Conservation (phyloP, 768 basidiomycete species). For the Mycena vitilis region DNA sequence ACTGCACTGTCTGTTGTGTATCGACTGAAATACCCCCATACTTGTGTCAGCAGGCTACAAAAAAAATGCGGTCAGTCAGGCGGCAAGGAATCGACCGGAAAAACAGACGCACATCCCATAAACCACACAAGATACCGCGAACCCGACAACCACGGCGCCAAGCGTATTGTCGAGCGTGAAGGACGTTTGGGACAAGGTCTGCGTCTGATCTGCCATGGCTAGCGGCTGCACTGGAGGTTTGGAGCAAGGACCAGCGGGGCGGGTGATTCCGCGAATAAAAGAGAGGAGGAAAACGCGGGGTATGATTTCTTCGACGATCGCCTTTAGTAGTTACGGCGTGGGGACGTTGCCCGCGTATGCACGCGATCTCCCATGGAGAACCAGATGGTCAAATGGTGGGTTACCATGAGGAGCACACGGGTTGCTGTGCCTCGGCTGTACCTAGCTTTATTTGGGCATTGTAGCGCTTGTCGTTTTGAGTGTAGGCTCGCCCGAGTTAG, state of each 20-base stretch:
- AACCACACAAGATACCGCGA: slow-evolving; percentile 61
- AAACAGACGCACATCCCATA: slow-evolving; percentile 55
- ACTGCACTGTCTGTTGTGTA: slow-evolving; percentile 59
- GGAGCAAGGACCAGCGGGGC: not conserved
- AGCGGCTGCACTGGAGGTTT: too few species aligned
- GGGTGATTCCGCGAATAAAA: too few species aligned
- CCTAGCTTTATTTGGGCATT: too few species aligned
- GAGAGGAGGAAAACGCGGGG: not conserved
- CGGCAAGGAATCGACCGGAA: not conserved
- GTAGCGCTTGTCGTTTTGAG: too few species aligned
- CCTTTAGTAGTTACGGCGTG: too few species aligned
- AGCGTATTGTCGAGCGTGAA: slow-evolving; percentile 60
- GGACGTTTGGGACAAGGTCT: not conserved
- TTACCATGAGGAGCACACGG: too few species aligned
- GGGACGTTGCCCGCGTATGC: too few species aligned
- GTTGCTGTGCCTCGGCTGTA: too few species aligned
- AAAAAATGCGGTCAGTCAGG: not conserved
- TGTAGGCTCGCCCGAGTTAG: too few species aligned
- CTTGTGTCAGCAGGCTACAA: slow-evolving; percentile 57
- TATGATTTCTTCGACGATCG: too few species aligned
- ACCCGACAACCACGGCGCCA: slow-evolving; percentile 71
- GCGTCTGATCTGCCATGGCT: slow-evolving; percentile 5
- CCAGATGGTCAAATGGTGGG: too few species aligned
- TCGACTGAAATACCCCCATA: slow-evolving; percentile 64
- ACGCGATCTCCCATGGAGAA: too few species aligned